A percentile compares a stretch with the other conserved stretches of the same genome.
These are phyloP conservation scores for Daldinia grandis DNA, from an alignment of 495 filamentous ascomycete genomes.

Conservation along the genomic window DNA sequence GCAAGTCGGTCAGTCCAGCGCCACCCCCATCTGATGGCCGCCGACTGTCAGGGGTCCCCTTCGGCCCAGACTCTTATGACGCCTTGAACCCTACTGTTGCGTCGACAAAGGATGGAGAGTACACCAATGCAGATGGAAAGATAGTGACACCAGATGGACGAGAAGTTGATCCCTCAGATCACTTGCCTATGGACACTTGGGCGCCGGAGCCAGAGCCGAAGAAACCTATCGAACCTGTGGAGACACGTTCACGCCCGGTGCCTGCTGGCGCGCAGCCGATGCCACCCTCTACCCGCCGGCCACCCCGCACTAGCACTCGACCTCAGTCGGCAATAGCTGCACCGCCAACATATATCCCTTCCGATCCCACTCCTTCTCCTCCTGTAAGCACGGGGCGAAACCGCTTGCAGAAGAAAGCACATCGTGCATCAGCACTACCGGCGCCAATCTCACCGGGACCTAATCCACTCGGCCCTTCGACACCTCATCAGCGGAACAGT, in stretches of 20 bases:
- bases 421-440: constrained; percentile 51
- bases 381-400: constrained; percentile 54
- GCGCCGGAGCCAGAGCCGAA: constrained; percentile 92
- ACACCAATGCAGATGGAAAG: constrained; percentile 59
- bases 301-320: constrained; percentile 31
- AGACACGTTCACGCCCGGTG: constrained; percentile 54
- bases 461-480: constrained; percentile 56
- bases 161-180: constrained; percentile 91
- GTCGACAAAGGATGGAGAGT: constrained; percentile 50
- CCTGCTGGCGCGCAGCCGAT: constrained; percentile 59
- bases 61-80: constrained; percentile 89
- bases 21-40: constrained; percentile 65
- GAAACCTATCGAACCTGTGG: constrained; percentile 54
- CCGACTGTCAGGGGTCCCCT: constrained; percentile 73
- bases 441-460: constrained; percentile 51
- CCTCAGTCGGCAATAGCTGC: constrained; percentile 37
- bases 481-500: constrained; percentile 53
- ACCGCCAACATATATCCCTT: constrained; percentile 35
- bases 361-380: constrained; percentile 44
- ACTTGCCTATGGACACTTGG: constrained; percentile 89
- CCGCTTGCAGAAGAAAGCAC: constrained; percentile 68
- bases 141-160: constrained; percentile 86
- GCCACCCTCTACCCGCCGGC: constrained; percentile 46
- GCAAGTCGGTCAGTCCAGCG: constrained; percentile 81
- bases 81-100: constrained; percentile 69